These are phyloP conservation scores for Myochromella boudieri DNA, from an alignment of 768 basidiomycete species.

Conservation along the genomic window DNA sequence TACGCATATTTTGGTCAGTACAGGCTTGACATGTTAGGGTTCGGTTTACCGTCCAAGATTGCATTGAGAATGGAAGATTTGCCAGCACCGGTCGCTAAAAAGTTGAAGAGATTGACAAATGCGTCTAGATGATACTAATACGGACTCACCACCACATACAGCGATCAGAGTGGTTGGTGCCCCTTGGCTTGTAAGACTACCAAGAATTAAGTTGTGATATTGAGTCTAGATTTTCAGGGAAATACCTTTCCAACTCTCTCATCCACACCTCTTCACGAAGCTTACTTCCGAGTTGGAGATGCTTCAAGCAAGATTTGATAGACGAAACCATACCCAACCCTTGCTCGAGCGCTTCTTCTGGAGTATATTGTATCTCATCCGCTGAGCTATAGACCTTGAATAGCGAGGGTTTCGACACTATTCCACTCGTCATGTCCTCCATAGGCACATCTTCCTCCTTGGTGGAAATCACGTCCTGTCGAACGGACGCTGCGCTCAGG, in stretches of 20 bases:
- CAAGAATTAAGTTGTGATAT: neutral
- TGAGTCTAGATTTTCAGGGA: neutral
- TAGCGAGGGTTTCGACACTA: constrained; percentile 15
- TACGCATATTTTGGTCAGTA: constrained; percentile 2
- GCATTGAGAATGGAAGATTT: constrained; percentile 65
- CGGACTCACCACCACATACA: constrained; percentile 55
- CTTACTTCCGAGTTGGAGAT: constrained; percentile 51
- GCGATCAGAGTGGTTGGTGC: constrained; percentile 60
- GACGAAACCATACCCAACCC: constrained; percentile 53
- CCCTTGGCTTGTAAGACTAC: constrained; percentile 48
- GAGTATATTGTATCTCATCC: constrained; percentile 45
- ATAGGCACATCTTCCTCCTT: constrained; percentile 12
- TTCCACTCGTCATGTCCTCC: constrained; percentile 12
- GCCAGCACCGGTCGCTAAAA: constrained; percentile 56
- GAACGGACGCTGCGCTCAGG: too few relatives aligned
- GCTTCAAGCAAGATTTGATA: constrained; percentile 41
- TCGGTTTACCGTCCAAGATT: constrained; percentile 48
- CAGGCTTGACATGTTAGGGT: neutral
- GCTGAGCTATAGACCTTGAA: constrained; percentile 39
- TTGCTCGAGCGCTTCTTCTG: constrained; percentile 49
- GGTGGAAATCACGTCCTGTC: neutral
- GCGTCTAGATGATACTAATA: neutral
- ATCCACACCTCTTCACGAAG: constrained; percentile 60
- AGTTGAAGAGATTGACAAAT: neutral
- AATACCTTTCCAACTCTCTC: constrained; percentile 50